Percentiles rank a stretch among this genome's conserved stretches.
Conservation (phyloP, 148 eudicot species). For the Limonium bicolor region DNA sequence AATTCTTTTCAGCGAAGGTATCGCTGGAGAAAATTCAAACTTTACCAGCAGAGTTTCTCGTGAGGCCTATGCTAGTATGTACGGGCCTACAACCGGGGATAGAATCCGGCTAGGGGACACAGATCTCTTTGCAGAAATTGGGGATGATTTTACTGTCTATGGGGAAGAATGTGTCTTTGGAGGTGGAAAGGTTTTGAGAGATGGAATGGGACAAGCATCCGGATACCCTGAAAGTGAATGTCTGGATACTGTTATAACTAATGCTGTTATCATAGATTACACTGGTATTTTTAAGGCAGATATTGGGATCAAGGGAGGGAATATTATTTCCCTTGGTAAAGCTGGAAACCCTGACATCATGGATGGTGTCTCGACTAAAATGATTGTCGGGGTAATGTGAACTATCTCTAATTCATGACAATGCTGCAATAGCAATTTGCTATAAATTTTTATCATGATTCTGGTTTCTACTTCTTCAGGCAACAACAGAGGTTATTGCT, state of each 20-base stretch:
- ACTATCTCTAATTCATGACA: too few relatives aligned
- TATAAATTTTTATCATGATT: too few relatives aligned
- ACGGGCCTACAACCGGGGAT: conserved; percentile 92
- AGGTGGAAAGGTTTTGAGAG: conserved; percentile 91
- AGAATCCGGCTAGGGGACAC: conserved; percentile 92
- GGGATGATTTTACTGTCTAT: conserved; percentile 61
- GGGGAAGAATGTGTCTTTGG: conserved; percentile 98
- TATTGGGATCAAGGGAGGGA: conserved; percentile 77
- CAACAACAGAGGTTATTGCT: conserved; percentile 90
- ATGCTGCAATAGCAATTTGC: too few relatives aligned
- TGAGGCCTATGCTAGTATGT: conserved; percentile 81
- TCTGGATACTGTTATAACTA: conserved; percentile 88
- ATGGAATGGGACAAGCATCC: conserved; percentile 94
- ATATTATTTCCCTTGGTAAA: conserved; percentile 66
- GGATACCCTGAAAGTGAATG: conserved; percentile 50
- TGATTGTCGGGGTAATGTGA: conserved; percentile 70
- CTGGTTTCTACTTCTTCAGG: conserved; percentile 22
- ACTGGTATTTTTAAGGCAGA: conserved; percentile 86
- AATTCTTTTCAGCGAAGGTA: conserved; percentile 42
- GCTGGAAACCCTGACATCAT: conserved; percentile 89
- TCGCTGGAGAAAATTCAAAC: conserved; percentile 41
- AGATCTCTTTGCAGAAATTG: conserved; percentile 79
- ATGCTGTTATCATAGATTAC: conserved; percentile 88
- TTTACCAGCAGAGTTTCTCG: conserved; percentile 41
- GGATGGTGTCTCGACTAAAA: conserved; percentile 52